Evolutionary conservation across 139 green algal species (phyloP).

Genomic region (Pleodorina starrii): DNA sequence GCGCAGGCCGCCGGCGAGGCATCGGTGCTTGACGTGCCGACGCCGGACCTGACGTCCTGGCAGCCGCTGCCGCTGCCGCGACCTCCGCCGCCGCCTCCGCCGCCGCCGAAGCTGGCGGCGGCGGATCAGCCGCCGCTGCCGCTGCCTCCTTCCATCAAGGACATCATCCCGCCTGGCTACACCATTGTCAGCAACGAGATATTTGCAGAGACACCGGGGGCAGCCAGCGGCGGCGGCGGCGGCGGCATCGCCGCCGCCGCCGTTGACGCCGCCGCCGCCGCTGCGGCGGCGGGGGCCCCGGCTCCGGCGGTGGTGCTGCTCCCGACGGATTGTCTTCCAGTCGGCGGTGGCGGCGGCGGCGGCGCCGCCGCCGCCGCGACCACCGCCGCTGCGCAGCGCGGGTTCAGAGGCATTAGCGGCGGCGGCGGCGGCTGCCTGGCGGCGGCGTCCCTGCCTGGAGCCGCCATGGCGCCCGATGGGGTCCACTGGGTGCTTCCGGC

Average conservation of each 20-base stretch:
- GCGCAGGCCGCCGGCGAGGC: background rate
- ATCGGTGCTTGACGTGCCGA: slow-evolving; percentile 19
- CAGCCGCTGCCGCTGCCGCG: background rate
- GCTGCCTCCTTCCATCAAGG: background rate
- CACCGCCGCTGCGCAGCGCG: no score
- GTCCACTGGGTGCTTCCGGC: background rate
- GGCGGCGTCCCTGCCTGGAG: background rate
- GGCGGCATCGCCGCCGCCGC: background rate
- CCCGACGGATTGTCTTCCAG: background rate
- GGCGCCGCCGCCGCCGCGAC: no score
- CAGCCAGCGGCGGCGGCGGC: background rate
- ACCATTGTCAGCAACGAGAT: background rate
- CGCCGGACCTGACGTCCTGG: slow-evolving; percentile 20
- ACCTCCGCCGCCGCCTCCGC: background rate
- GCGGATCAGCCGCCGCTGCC: background rate
- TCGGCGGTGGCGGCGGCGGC: background rate
- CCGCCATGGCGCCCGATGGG: background rate
- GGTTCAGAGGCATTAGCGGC: background rate
- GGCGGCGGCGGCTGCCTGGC: background rate
- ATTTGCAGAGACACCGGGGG: background rate
- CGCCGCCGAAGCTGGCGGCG: background rate
- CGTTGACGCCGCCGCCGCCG: background rate
- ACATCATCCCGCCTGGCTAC: background rate
- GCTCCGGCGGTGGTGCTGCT: background rate
- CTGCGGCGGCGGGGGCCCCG: background rate